Base-by-base conservation (phyloP, 2,329 filamentous ascomycete genomes). In the Curvularia lunata region DNA sequence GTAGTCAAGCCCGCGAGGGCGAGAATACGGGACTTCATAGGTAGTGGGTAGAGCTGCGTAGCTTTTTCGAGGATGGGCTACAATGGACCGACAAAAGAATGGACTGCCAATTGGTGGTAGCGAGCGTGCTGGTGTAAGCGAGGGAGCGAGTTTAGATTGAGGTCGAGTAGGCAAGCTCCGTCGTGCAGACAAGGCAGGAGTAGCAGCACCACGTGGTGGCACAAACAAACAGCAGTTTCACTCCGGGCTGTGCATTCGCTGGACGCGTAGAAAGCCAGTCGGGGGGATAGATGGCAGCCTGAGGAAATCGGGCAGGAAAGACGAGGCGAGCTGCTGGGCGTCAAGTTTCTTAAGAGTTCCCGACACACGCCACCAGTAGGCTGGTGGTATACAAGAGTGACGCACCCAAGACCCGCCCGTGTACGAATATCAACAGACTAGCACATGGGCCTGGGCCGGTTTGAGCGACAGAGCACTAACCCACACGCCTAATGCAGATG, bases 371-470 rank as follows among this genome's bases (percentile, higher is more conserved):
- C 51, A 54, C 55, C 41, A 13, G 32, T 50, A 57, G 50, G 55
- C 19, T 58, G 45, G 38, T 37, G 45, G 19, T 54, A 49, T 54
- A 49, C 51, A 49, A 23, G 37, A 54, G 67, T 69, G 59, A 69
- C 67, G 66, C 68, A 69, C 45, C 56, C 52, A 61, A 59, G 65
- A 49, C 56, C 54, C 49, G 62, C 48, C 51, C 59, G 56, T 56
- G 62, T 72, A 69, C 71, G 69, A 67, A 67, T 69, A 70, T 56
- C 59, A 57, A 57, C 59, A 59, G 46, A 43, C 56, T 60, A 57
- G 55, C 58, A 59, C 41, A 46, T 55, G 61, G 61, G 60, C 56
- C 64, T 60, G 63, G 60, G 58, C 63, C 55, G 62, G 27, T 69
- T 65, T 66, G 63, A 58, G 52, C 37, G 47, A 67, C 64, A 57